These are phyloP conservation scores for Mycena indigotica DNA, from an alignment of 768 basidiomycete genomes.

Conservation along the genomic window DNA sequence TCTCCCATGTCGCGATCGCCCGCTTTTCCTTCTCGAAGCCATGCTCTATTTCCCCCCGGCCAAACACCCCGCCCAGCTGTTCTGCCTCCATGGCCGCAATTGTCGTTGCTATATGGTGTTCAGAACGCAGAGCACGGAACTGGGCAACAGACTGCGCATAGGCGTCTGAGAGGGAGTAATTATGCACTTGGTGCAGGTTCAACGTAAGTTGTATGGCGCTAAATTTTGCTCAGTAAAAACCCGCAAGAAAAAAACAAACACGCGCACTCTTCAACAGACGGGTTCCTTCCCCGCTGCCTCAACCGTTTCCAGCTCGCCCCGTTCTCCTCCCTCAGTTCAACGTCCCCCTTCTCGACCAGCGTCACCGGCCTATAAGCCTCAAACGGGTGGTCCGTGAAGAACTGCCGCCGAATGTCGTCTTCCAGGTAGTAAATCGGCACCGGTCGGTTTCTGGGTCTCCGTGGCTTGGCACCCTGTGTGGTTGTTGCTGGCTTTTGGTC, in stretches of 20 bases:
- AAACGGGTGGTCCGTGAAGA: slow-evolving; percentile 96
- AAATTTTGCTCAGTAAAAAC: slow-evolving; percentile 20
- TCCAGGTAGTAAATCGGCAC: slow-evolving; percentile 75
- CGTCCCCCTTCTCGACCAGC: slow-evolving; percentile 68
- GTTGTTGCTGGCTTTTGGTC: slow-evolving; percentile 43
- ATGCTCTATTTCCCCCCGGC: slow-evolving; percentile 59
- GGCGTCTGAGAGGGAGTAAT: slow-evolving; percentile 69
- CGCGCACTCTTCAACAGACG: slow-evolving; percentile 87
- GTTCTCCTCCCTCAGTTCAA: slow-evolving; percentile 58
- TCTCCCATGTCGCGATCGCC: slow-evolving; percentile 60
- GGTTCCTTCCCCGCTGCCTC: slow-evolving; percentile 79
- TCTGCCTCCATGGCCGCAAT: slow-evolving; percentile 84
- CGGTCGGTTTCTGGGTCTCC: slow-evolving; percentile 48
- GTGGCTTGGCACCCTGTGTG: slow-evolving; percentile 35
- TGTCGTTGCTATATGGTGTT: slow-evolving; percentile 73
- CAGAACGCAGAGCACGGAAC: slow-evolving; percentile 85
- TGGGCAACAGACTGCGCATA: slow-evolving; percentile 81
- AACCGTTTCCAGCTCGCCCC: slow-evolving; percentile 78
- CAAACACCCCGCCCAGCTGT: slow-evolving; percentile 68
- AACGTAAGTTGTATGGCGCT: slow-evolving; percentile 83
- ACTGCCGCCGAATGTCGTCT: slow-evolving; percentile 84
- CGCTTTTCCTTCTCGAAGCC: slow-evolving; percentile 64
- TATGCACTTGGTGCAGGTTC: slow-evolving; percentile 71
- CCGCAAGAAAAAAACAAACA: background rate
- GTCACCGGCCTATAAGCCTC: slow-evolving; percentile 84